Evolutionary conservation across 345 rosid genomes (phyloP).

Genomic region (Hypericum androsaemum): DNA sequence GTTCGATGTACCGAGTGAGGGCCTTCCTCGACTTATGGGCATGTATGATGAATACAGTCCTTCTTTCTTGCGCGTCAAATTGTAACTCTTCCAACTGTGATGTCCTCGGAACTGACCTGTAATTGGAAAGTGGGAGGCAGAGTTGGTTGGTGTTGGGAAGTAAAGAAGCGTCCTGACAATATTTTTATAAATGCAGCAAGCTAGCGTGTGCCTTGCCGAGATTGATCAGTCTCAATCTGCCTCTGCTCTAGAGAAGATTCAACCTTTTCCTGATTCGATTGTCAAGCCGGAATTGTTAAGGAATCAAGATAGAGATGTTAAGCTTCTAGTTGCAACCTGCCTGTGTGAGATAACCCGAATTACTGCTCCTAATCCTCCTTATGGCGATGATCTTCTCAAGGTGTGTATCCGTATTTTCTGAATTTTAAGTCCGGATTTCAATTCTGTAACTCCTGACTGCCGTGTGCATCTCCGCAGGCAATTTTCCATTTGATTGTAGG

Average conservation of each 20-base stretch:
- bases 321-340: slow-evolving; percentile 94
- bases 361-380: slow-evolving; percentile 99
- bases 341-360: slow-evolving; percentile 91
- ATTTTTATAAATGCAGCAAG: slow-evolving; percentile 52
- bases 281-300: slow-evolving; percentile 69
- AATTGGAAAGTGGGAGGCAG: too few species aligned
- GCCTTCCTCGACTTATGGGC: too few species aligned
- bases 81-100: too few species aligned
- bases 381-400: slow-evolving; percentile 72
- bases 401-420: slow-evolving; percentile 19
- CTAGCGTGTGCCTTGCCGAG: slow-evolving; percentile 70
- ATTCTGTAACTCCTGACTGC: slow-evolving; percentile 3
- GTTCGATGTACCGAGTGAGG: too few species aligned
- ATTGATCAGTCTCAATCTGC: slow-evolving; percentile 75
- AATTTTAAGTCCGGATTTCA: too few species aligned
- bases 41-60: too few species aligned
- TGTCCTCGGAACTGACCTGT: too few species aligned
- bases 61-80: too few species aligned
- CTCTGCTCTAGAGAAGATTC: slow-evolving; percentile 56
- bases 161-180: not conserved
- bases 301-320: slow-evolving; percentile 89
- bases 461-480: slow-evolving; percentile 46
- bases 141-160: too few species aligned
- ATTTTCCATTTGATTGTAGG: slow-evolving; percentile 75
- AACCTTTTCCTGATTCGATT: slow-evolving; percentile 71